These are phyloP conservation scores for Boletus subparvulus DNA, from an alignment of 768 basidiomycete species.

Conservation along the genomic window DNA sequence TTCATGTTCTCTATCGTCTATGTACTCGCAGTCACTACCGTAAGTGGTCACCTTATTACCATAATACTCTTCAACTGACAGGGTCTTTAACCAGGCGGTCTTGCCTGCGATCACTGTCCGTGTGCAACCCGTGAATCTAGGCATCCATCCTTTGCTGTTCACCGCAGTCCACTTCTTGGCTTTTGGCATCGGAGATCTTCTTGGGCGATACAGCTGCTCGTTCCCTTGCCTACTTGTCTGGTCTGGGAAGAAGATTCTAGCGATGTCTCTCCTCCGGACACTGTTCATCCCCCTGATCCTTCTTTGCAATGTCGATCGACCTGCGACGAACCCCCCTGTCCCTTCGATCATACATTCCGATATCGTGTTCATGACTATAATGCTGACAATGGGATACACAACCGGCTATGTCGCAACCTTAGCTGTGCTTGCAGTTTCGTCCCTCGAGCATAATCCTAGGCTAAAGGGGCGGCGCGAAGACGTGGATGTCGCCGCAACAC, in stretches of 20 bases:
- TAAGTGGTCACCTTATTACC: conserved; percentile 35
- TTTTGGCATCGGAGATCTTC: conserved; percentile 71
- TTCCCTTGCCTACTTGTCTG: conserved; percentile 66
- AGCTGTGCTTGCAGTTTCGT: conserved; percentile 82
- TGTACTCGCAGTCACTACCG: conserved; percentile 78
- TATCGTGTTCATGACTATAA: conserved; percentile 66
- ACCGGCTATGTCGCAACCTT: conserved; percentile 80
- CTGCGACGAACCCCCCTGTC: conserved; percentile 28
- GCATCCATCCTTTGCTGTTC: conserved; percentile 81
- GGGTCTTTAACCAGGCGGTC: conserved; percentile 55
- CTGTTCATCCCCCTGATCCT: conserved; percentile 85
- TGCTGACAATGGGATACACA: conserved; percentile 71
- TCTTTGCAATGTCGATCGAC: conserved; percentile 79
- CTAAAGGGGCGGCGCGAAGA: conserved; percentile 70
- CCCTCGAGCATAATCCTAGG: conserved; percentile 73
- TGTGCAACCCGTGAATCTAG: conserved; percentile 62
- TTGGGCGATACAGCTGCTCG: conserved; percentile 68
- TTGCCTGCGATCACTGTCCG: conserved; percentile 85
- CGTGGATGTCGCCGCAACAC: conserved; percentile 81
- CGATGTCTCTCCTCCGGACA: conserved; percentile 65
- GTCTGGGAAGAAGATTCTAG: conserved; percentile 61
- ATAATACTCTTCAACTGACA: conserved; percentile 5
- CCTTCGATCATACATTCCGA: conserved; percentile 69
- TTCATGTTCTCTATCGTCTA: conserved; percentile 75
- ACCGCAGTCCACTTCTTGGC: conserved; percentile 73